A percentile compares a stretch with the other conserved stretches of the same genome.
Conservation (phyloP, 2,329 filamentous ascomycete genomes). For the Xylaria polymorpha region DNA sequence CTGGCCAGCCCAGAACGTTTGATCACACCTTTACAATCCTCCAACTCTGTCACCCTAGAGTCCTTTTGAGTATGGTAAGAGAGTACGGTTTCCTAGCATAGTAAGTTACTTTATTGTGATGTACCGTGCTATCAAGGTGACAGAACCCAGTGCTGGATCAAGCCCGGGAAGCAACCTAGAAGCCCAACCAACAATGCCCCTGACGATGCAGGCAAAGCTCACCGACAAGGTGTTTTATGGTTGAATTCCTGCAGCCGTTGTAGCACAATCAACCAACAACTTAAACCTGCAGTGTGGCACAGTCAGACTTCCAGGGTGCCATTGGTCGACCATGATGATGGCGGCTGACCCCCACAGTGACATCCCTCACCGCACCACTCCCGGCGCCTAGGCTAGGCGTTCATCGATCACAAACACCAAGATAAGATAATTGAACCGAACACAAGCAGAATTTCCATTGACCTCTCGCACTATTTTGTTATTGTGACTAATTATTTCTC, state of each 20-base stretch:
- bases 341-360: conserved; percentile 11
- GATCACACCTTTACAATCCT: background rate
- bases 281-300: conserved; percentile 13
- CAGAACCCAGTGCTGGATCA: background rate
- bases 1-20: background rate
- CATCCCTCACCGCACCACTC: background rate
- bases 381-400: conserved; percentile 11
- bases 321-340: conserved; percentile 13
- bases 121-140: background rate
- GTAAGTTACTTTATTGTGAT: background rate
- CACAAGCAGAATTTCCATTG: background rate
- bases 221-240: background rate
- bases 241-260: conserved; percentile 10
- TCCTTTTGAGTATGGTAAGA: background rate
- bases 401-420: background rate
- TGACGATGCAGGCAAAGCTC: background rate
- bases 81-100: background rate
- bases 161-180: background rate
- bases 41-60: background rate
- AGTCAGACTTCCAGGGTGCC: background rate
- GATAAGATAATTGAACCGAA: background rate
- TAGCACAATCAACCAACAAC: conserved; percentile 29
- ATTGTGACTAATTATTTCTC: background rate
- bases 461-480: no score
- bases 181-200: background rate